Percentiles rank a stretch among this genome's conserved stretches.
phyloP scores from a whole-genome alignment of 1,284 basidiomycete genomes.

The Quambalaria eucalypti region DNA sequence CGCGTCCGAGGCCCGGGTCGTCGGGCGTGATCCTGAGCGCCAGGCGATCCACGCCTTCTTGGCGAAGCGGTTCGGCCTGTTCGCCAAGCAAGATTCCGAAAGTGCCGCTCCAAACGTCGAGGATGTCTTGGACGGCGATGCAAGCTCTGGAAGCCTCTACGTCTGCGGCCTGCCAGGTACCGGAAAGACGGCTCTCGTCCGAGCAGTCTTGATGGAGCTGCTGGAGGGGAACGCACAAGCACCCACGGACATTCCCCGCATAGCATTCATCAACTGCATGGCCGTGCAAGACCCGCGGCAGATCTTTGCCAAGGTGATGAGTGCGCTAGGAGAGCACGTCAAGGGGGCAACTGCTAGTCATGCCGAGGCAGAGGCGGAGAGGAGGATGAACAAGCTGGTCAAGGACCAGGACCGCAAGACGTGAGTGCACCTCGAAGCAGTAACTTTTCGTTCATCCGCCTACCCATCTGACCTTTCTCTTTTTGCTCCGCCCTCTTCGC shows the following conservation, averaged over 20 bases:
- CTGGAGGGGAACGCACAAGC: neutral
- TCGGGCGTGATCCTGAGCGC: slow-evolving; percentile 44
- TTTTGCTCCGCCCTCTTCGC: slow-evolving; percentile 10
- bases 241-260: slow-evolving; percentile 11
- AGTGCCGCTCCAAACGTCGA: slow-evolving; percentile 3
- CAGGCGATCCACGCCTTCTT: slow-evolving; percentile 39
- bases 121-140: slow-evolving; percentile 26
- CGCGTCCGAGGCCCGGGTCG: slow-evolving; percentile 27
- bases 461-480: neutral
- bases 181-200: slow-evolving; percentile 49
- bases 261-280: slow-evolving; percentile 49
- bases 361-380: slow-evolving; percentile 6
- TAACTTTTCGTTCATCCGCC: too few species aligned
- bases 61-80: slow-evolving; percentile 21
- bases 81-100: slow-evolving; percentile 7
- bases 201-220: slow-evolving; percentile 35
- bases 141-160: slow-evolving; percentile 41
- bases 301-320: slow-evolving; percentile 30
- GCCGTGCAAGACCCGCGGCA: slow-evolving; percentile 39
- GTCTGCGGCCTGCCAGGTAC: slow-evolving; percentile 50
- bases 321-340: slow-evolving; percentile 19
- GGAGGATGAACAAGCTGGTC: slow-evolving; percentile 10
- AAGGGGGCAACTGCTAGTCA: slow-evolving; percentile 7
- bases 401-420: neutral
- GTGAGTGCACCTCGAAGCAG: too few species aligned